Evolutionary conservation across 179 eudicot genomes (phyloP).

Genomic region (Drosera spatulata): DNA sequence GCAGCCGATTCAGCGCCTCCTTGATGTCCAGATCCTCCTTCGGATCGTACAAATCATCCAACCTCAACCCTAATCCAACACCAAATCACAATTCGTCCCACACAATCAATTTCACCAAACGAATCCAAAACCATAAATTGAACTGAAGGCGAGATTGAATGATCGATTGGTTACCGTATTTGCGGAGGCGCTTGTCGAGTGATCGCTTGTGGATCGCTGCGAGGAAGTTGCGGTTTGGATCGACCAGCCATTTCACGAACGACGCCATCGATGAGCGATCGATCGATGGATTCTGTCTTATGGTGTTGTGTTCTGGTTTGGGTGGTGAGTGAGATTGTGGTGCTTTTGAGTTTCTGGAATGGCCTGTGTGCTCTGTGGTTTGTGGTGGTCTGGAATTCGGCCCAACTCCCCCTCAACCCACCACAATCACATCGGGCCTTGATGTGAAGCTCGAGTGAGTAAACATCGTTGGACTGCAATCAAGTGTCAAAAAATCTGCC

Average conservation of each 20-base stretch:
- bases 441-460: no score
- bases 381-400: no score
- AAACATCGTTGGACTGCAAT: no score
- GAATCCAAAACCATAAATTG: neutral
- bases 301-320: no score
- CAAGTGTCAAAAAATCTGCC: no score
- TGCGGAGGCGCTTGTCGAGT: constrained; percentile 50
- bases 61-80: constrained; percentile 36
- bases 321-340: no score
- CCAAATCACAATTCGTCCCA: no score
- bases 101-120: neutral
- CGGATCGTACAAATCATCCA: constrained; percentile 66
- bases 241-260: constrained; percentile 35
- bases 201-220: constrained; percentile 52
- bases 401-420: no score
- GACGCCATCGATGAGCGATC: constrained; percentile 3
- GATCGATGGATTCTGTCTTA: no score
- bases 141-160: neutral
- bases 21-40: constrained; percentile 62
- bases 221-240: constrained; percentile 47
- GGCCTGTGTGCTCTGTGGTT: no score
- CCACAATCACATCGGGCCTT: no score
- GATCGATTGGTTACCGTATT: constrained; percentile 23
- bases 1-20: constrained; percentile 77
- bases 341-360: no score